phyloP scores from a whole-genome alignment of 2,329 filamentous ascomycete species.

The Penicillium polonicum region DNA sequence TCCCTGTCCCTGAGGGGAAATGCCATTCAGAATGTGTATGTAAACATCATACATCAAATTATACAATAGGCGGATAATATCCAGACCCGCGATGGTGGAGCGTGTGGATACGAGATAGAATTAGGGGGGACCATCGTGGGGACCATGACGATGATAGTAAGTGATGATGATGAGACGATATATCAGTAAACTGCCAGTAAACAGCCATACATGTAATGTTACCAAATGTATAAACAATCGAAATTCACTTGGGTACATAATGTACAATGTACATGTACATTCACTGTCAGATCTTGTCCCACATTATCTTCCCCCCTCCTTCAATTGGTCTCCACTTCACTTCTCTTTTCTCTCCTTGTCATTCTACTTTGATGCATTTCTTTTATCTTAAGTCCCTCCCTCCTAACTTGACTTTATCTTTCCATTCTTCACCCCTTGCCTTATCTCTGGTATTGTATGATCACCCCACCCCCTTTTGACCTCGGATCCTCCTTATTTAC shows the following conservation, averaged over 20 bases:
- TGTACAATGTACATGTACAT: background rate
- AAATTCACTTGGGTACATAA: slow-evolving; percentile 1
- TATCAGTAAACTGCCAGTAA: background rate
- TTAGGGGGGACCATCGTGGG: background rate
- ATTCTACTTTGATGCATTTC: background rate
- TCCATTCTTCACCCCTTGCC: slow-evolving; percentile 18
- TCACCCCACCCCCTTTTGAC: background rate
- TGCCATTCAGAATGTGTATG: background rate
- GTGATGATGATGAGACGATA: slow-evolving; percentile 17
- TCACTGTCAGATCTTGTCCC: slow-evolving; percentile 11
- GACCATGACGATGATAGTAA: slow-evolving; percentile 12
- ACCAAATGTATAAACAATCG: background rate
- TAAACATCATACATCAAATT: background rate
- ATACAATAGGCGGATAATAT: slow-evolving; percentile 6
- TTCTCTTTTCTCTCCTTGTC: slow-evolving; percentile 7
- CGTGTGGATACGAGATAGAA: slow-evolving; percentile 9
- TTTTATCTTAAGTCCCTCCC: background rate
- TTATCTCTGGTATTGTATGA: slow-evolving; percentile 16
- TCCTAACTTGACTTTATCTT: background rate
- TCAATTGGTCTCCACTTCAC: slow-evolving; percentile 5
- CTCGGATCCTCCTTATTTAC: slow-evolving; percentile 5
- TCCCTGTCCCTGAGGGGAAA: background rate
- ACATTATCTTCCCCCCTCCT: slow-evolving; percentile 11
- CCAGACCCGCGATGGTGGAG: slow-evolving; percentile 9
- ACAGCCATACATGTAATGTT: background rate